These are phyloP conservation scores for Mallotus japonicus DNA, from an alignment of 441 rosid species.

Conservation along the genomic window DNA sequence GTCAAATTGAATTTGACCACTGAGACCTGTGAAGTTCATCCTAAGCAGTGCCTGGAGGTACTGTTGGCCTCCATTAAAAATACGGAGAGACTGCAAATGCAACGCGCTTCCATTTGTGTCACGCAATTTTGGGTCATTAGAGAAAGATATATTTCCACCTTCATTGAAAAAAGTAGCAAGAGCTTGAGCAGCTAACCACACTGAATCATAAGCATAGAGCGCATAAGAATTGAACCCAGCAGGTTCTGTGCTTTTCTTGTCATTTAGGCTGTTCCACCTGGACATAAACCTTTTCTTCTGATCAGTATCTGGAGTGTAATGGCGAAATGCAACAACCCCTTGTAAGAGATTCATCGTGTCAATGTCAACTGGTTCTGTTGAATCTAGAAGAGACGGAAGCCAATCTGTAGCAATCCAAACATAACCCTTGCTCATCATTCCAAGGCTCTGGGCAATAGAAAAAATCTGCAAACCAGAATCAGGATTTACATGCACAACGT, in stretches of 20 bases:
- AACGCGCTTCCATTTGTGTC: conserved; percentile 47
- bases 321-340: conserved; percentile 87
- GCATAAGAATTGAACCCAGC: conserved; percentile 72
- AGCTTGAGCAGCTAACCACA: conserved; percentile 86
- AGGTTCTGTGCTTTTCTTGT: conserved; percentile 32
- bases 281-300: conserved; percentile 46
- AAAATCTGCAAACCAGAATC: conserved; percentile 75
- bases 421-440: conserved; percentile 68
- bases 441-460: conserved; percentile 60
- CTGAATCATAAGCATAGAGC: conserved; percentile 84
- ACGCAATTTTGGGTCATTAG: conserved; percentile 51
- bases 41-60: conserved; percentile 52
- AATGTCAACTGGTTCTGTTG: conserved; percentile 41
- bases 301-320: conserved; percentile 65
- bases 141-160: conserved; percentile 64
- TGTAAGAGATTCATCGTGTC: conserved; percentile 62
- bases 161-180: conserved; percentile 54
- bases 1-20: conserved; percentile 61
- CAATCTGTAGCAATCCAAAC: conserved; percentile 98
- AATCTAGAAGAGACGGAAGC: conserved; percentile 78
- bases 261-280: conserved; percentile 52
- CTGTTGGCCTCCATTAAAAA: conserved; percentile 70
- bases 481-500: conserved; percentile 83
- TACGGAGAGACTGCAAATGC: conserved; percentile 50
- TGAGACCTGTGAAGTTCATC: conserved; percentile 66